Base-by-base conservation (phyloP, 192 early-diverging fungal genomes). In the Dispira parvispora region DNA sequence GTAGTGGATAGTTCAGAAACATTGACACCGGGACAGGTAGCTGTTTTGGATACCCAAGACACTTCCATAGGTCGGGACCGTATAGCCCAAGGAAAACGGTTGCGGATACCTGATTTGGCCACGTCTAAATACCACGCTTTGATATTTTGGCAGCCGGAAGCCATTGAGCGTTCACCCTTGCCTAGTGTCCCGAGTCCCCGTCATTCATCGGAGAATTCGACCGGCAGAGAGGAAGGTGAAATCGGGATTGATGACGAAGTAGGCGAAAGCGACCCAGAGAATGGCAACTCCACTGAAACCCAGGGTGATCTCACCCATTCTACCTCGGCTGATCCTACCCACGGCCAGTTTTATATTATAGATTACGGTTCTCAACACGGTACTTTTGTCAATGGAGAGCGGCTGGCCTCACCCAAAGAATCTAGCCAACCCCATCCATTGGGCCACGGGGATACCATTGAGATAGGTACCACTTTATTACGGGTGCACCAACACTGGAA, bases 351-450 rank as follows among this genome's bases (percentile, higher is more conserved):
- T 26, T 81, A 69, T 62, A 68, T 87, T 42, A 71, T 79, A 6
- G 85, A 87, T 53, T 71, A 71, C 27, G 87, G 86, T 9, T 90
- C 88, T 13, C 82, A 80, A 8, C 83, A 90, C 52, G 88, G 88
- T 5, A 88, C 88, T 0, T 82, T 83, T 64, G 64, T 88, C 43
- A 88, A 90, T 65, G 75, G 71, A 9, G 46, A 67, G 26, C 72
- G 88, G 27, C 69, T 90, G 12, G 86, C 85, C 0, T 71, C 74
- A 5, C 43, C 83, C 45, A 90, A 85, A 64, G 57, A 67, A 3
- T 74, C 80, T 21, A 86, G 84, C 65, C 69, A 75, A 25, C 88
- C 88, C 0, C 65, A 58, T 11, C 63, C 46, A 18, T 62, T 90
- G 18, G 44, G 67, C 4, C 84, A 90, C 64, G 43, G 73, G 47